These are phyloP conservation scores for Hemileia vastatrix DNA, from an alignment of 1,284 basidiomycete genomes.

Conservation along the genomic window DNA sequence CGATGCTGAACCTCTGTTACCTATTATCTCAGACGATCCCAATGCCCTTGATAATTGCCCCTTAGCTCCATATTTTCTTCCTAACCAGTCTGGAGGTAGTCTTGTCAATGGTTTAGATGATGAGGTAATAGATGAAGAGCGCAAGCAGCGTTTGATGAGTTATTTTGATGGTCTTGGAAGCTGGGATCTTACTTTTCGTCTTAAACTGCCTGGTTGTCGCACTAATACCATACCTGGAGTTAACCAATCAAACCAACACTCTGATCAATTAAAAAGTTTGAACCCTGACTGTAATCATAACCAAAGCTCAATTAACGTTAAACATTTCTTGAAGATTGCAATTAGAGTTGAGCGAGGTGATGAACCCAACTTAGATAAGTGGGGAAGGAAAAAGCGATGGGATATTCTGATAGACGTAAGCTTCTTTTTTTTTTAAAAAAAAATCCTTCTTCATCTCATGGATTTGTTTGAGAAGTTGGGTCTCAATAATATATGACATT, in stretches of 20 bases:
- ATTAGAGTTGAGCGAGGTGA: conserved; percentile 11
- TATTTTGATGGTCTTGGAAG: not conserved
- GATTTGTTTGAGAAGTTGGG: too few species aligned
- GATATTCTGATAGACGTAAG: conserved; percentile 3
- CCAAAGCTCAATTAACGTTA: conserved; percentile 3
- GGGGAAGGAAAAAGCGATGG: conserved; percentile 1
- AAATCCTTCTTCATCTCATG: too few species aligned
- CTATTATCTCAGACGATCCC: not conserved
- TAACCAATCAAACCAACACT: not conserved
- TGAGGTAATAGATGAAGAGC: not conserved
- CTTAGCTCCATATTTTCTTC: not conserved
- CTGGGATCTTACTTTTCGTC: conserved; percentile 4
- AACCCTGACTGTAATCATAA: conserved; percentile 4
- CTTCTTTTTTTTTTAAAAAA: not conserved
- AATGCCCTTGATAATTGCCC: not conserved
- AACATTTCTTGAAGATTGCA: conserved; percentile 1
- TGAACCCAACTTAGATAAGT: not conserved
- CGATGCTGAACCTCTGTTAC: conserved; percentile 3
- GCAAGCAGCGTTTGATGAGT: not conserved
- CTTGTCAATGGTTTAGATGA: not conserved
- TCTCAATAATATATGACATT: too few species aligned
- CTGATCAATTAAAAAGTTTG: not conserved
- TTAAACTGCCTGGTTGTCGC: conserved; percentile 1
- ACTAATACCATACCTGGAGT: not conserved
- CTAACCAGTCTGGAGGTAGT: not conserved